phyloP scores from a whole-genome alignment of 352 stramenopile species.

The Pythium aphanidermatum region DNA sequence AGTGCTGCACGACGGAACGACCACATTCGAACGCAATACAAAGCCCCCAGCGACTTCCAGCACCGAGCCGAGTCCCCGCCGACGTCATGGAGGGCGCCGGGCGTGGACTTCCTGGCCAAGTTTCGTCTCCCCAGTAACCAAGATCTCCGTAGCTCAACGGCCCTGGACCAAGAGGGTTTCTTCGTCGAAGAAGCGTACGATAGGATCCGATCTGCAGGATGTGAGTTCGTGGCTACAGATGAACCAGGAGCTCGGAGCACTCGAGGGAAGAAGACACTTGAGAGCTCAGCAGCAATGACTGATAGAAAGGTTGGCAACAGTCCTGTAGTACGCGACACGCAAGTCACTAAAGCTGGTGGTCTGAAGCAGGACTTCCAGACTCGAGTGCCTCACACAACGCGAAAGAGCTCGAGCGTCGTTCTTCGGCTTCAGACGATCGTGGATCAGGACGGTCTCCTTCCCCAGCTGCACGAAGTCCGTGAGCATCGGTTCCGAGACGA shows the following conservation, averaged over 20 bases:
- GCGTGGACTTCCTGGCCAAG: conserved; percentile 56
- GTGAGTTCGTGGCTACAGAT: conserved; percentile 10
- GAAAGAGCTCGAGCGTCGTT: conserved; percentile 51
- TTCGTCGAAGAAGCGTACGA: no score
- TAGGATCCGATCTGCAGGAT: neutral
- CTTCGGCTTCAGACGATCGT: conserved; percentile 54
- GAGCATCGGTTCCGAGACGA: conserved; percentile 47
- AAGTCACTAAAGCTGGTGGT: neutral
- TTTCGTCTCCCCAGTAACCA: conserved; percentile 59
- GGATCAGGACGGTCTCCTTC: conserved; percentile 51
- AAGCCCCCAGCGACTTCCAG: conserved; percentile 32
- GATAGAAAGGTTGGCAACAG: no score
- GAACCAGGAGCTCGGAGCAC: neutral
- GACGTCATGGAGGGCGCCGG: conserved; percentile 1
- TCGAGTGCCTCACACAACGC: conserved; percentile 51
- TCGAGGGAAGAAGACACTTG: no score
- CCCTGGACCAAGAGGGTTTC: conserved; percentile 44
- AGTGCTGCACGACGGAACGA: conserved; percentile 41
- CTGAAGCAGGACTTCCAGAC: conserved; percentile 25
- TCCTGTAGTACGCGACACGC: no score
- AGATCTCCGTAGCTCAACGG: conserved; percentile 44
- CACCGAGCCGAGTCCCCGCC: conserved; percentile 31
- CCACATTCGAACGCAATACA: conserved; percentile 37
- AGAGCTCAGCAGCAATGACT: no score
- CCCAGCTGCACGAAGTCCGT: conserved; percentile 45